Evolutionary conservation across 169 alveolate genomes (phyloP).

Genomic region (Plasmodium berghei): DNA sequence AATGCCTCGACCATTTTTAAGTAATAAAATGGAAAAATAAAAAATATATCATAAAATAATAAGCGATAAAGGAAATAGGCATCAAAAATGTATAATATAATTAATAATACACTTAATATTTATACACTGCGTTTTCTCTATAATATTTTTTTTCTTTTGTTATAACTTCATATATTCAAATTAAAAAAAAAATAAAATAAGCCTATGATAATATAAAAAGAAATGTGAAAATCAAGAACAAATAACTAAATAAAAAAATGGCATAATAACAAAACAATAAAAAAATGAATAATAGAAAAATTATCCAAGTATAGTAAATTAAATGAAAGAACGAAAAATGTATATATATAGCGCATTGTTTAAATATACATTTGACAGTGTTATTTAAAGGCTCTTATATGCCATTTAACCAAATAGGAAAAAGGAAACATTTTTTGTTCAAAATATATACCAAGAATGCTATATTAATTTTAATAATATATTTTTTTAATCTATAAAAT

Average conservation of each 20-base stretch:
- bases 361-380: background rate
- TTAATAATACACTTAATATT: no score
- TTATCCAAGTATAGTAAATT: no score
- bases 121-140: background rate
- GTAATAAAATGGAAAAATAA: no score
- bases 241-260: background rate
- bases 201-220: background rate
- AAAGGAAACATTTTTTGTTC: background rate
- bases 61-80: no score
- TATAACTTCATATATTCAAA: background rate
- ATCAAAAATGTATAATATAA: no score
- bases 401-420: background rate
- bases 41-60: no score
- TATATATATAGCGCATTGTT: background rate
- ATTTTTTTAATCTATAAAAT: conserved; percentile 36
- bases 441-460: conserved; percentile 22
- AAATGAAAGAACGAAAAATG: background rate
- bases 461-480: conserved; percentile 1
- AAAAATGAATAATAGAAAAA: background rate
- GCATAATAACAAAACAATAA: background rate
- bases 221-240: background rate
- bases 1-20: no score
- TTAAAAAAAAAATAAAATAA: background rate
- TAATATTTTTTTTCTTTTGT: background rate
- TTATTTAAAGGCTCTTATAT: conserved; percentile 2